Evolutionary conservation across 1,284 basidiomycete genomes (phyloP).

Genomic region (Marasmius fiardii): DNA sequence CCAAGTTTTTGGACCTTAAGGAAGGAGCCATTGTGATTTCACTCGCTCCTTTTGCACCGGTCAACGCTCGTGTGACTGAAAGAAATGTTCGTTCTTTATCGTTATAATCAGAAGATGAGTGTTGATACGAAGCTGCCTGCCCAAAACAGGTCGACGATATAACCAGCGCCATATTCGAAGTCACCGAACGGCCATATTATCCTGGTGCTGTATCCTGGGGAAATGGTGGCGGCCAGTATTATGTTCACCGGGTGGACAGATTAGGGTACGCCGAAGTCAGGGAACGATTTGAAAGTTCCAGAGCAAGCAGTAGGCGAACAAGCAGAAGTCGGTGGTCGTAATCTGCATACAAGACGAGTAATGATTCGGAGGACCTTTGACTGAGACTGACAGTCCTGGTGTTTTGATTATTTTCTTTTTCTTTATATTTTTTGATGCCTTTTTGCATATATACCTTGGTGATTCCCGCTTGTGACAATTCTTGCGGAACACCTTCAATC

Average conservation of each 20-base stretch:
- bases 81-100: conserved; percentile 54
- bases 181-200: conserved; percentile 60
- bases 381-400: too few species aligned
- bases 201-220: conserved; percentile 77
- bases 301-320: background rate
- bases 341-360: too few species aligned
- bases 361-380: too few species aligned
- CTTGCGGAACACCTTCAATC: too few species aligned
- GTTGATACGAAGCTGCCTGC: conserved; percentile 5
- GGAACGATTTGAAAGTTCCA: conserved; percentile 45
- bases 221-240: conserved; percentile 63
- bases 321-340: background rate
- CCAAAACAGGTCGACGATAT: conserved; percentile 63
- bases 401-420: too few species aligned
- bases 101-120: background rate
- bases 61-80: conserved; percentile 66
- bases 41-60: conserved; percentile 62
- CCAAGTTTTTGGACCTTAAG: conserved; percentile 76
- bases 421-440: too few species aligned
- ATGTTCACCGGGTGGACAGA: conserved; percentile 71
- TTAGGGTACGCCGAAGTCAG: conserved; percentile 59
- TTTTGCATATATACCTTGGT: too few species aligned
- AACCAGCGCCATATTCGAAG: conserved; percentile 64
- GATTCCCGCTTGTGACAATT: too few species aligned
- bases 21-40: conserved; percentile 80